These are phyloP conservation scores for Neurospora sp. DNA, from an alignment of 495 filamentous ascomycete genomes.

Conservation along the genomic window DNA sequence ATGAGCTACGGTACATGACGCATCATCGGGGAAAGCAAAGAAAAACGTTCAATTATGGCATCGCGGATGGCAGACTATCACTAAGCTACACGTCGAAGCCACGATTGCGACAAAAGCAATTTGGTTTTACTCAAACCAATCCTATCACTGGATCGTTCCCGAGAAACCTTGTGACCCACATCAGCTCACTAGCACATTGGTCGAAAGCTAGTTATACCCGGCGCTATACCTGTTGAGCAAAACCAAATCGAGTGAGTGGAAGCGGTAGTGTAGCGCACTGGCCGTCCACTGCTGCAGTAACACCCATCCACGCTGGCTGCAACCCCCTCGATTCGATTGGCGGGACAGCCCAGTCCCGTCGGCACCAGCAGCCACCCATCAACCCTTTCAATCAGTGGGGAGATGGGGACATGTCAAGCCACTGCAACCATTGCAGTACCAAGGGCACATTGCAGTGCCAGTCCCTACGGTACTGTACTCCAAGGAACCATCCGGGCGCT, in stretches of 20 bases:
- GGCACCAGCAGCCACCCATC: background rate
- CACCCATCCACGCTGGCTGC: background rate
- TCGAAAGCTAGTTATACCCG: no score
- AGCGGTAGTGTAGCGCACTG: no score
- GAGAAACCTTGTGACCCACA: no score
- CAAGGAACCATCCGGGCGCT: constrained; percentile 2
- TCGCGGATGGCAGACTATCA: background rate
- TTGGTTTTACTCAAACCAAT: no score
- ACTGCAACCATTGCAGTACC: constrained; percentile 13
- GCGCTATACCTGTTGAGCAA: no score
- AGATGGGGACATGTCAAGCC: background rate
- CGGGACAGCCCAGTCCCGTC: background rate
- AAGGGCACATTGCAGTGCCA: constrained; percentile 7
- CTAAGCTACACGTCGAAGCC: constrained; percentile 15
- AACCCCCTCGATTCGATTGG: background rate
- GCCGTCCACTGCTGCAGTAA: background rate
- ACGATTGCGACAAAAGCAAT: constrained; percentile 10
- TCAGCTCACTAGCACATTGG: no score
- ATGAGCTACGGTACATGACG: background rate
- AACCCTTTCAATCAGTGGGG: background rate
- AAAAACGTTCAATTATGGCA: background rate
- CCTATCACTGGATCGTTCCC: no score
- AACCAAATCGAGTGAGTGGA: no score
- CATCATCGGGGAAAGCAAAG: background rate
- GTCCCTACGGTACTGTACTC: background rate